Conservation (phyloP, 305 asterid species). For the Lippia alba region DNA sequence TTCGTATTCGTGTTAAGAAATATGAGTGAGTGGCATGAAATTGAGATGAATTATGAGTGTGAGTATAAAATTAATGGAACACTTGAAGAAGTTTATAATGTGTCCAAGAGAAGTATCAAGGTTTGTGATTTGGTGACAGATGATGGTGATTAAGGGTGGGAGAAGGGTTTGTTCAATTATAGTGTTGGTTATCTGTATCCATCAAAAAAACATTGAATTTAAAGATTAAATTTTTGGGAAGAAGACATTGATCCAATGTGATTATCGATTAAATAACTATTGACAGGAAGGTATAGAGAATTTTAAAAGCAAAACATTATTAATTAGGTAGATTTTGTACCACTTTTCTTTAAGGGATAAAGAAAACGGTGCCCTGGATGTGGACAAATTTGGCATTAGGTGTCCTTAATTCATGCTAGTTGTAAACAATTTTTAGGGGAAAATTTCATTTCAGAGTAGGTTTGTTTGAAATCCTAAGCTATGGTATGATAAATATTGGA, state of each 20-base stretch:
- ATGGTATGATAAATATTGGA: no score
- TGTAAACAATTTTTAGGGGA: not conserved
- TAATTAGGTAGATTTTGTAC: conserved; percentile 26
- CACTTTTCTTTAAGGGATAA: not conserved
- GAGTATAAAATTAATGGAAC: not conserved
- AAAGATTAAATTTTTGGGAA: conserved; percentile 17
- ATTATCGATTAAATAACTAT: conserved; percentile 15
- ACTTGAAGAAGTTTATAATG: not conserved
- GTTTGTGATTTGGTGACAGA: not conserved
- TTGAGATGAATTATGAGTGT: not conserved
- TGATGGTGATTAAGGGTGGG: conserved; percentile 35
- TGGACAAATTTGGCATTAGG: conserved; percentile 30
- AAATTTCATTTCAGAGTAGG: no score
- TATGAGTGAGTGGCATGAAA: not conserved
- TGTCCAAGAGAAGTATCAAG: conserved; percentile 1
- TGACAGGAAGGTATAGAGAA: conserved; percentile 33
- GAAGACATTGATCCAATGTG: conserved; percentile 5
- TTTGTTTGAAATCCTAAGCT: no score
- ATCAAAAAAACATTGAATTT: conserved; percentile 16
- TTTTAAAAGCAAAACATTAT: conserved; percentile 23
- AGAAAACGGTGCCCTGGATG: conserved; percentile 32
- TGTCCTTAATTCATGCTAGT: conserved; percentile 27
- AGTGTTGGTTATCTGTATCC: conserved; percentile 36
- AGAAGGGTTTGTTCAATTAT: conserved; percentile 16
- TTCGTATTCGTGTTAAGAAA: not conserved